Percentiles rank a stretch among this genome's conserved stretches.
Evolutionary conservation across 1,284 basidiomycete genomes (phyloP).

Genomic region (Cryptococcus wingfieldii): DNA sequence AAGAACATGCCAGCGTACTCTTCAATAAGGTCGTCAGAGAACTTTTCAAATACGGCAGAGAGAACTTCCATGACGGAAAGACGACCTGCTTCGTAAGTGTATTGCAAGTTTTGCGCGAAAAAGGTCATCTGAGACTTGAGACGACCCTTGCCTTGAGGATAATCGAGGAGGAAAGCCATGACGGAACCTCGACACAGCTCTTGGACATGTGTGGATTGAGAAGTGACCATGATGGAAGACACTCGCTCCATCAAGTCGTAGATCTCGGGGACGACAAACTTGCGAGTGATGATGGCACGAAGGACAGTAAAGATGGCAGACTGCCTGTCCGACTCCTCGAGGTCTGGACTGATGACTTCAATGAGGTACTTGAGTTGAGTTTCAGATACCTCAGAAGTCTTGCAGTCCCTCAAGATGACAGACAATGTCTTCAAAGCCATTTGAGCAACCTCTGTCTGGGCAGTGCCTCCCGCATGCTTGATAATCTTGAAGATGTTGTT

Average conservation of each 20-base stretch:
- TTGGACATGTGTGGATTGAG: slow-evolving; percentile 83
- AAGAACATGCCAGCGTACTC: slow-evolving; percentile 90
- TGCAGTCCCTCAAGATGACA: slow-evolving; percentile 77
- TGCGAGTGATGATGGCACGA: slow-evolving; percentile 83
- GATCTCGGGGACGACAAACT: slow-evolving; percentile 91
- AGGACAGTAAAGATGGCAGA: slow-evolving; percentile 82
- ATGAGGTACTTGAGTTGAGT: slow-evolving; percentile 83
- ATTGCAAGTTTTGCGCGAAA: slow-evolving; percentile 89
- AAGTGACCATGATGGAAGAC: slow-evolving; percentile 91
- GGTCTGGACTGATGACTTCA: slow-evolving; percentile 77
- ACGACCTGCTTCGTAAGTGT: slow-evolving; percentile 84
- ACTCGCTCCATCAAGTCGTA: slow-evolving; percentile 97
- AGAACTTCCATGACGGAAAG: slow-evolving; percentile 89
- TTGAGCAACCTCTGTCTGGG: slow-evolving; percentile 83
- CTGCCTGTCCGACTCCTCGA: slow-evolving; percentile 92
- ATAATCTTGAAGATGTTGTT: slow-evolving; percentile 83
- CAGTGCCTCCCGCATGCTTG: slow-evolving; percentile 73
- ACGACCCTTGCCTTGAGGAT: slow-evolving; percentile 91
- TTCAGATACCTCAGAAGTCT: slow-evolving; percentile 75
- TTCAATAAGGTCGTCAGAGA: slow-evolving; percentile 67
- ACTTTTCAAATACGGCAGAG: slow-evolving; percentile 76
- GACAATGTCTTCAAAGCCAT: slow-evolving; percentile 83
- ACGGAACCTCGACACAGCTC: slow-evolving; percentile 84
- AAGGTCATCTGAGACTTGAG: slow-evolving; percentile 85
- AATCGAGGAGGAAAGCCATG: slow-evolving; percentile 94